Base-by-base conservation (phyloP, 768 basidiomycete genomes). In the Phaeotremella skinneri region DNA sequence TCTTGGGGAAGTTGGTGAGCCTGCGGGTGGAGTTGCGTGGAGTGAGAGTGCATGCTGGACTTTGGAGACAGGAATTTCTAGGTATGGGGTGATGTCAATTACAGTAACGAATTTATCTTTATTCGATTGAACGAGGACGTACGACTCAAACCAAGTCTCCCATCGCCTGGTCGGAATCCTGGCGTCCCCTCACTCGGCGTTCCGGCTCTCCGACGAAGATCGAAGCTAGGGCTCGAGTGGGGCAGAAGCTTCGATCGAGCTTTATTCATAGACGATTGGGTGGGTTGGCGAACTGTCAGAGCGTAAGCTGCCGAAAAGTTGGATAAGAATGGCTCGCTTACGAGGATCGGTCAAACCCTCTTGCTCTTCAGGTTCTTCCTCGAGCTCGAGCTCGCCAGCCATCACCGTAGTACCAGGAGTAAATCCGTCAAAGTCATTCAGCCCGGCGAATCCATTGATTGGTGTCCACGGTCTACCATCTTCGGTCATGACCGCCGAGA, bases 61-160 rank as follows among this genome's bases (percentile, higher is more conserved):
- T 3, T 56, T 65, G 66, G 4, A 52, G 17, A 52, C 51, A 9
- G 71, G 71, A 20, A 73, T 73, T 0, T 65, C 71, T 73, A 52
- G n/a, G 27, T 5, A 30, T 39, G 11, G 17, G 9, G 21, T 26
- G 25, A 20, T n/a, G 21, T 26, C 45, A 48, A n/a, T n/a, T n/a
- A n/a, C 21, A 41, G 48, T 7, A n/a, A 16, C 11, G 17, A 23
- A 29, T 32, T 37, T 41, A 27, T 5, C 9, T 13, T 7, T 39
- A 6, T 1, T 17, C 4, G 6, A 14, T 47, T 27, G 32, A 21
- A 11, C 4, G 13, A 39, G 16, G 43, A 62, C 71, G 58, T 43
- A 73, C 71, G 68, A 56, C 68, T 73, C 26, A 65, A 30, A 7
- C 71, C 71, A 25, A 68, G 50, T 31, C 58, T 59, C 4, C 55